Percentiles rank a stretch among this genome's conserved stretches.
Conservation (phyloP, 768 basidiomycete species). For the Calocybe indica region DNA sequence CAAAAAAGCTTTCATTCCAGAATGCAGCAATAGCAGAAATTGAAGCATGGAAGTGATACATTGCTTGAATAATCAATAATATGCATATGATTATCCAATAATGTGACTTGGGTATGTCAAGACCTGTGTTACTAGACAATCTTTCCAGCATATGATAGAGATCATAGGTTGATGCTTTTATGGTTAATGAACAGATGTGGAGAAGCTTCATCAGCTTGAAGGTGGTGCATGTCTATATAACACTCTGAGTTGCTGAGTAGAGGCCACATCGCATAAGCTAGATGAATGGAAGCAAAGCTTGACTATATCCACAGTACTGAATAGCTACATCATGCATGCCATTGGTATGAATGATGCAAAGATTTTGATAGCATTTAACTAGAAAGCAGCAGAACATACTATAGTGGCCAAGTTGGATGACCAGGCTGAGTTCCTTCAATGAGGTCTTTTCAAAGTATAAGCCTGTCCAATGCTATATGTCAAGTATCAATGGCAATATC, state of each 20-base stretch:
- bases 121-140: background rate
- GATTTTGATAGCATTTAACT: background rate
- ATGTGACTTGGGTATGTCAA: slow-evolving; percentile 2
- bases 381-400: background rate
- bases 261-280: slow-evolving; percentile 12
- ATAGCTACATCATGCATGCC: slow-evolving; percentile 15
- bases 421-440: background rate
- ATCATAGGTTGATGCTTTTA: slow-evolving; percentile 11
- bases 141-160: slow-evolving; percentile 6
- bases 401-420: slow-evolving; percentile 1
- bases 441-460: background rate
- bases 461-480: background rate
- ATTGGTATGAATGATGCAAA: slow-evolving; percentile 14
- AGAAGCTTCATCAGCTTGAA: slow-evolving; percentile 10
- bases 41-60: too few relatives aligned
- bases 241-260: slow-evolving; percentile 12
- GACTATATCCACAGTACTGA: slow-evolving; percentile 15
- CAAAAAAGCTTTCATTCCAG: too few relatives aligned
- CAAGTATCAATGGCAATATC: background rate
- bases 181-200: slow-evolving; percentile 13
- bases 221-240: slow-evolving; percentile 11
- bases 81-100: slow-evolving; percentile 9
- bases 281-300: background rate
- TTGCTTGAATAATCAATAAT: too few relatives aligned
- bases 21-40: too few relatives aligned